A percentile compares a stretch with the other conserved stretches of the same genome.
These are phyloP conservation scores for Eremochloa ophiuroides DNA, from an alignment of 176 grass and related monocot species.

Conservation along the genomic window DNA sequence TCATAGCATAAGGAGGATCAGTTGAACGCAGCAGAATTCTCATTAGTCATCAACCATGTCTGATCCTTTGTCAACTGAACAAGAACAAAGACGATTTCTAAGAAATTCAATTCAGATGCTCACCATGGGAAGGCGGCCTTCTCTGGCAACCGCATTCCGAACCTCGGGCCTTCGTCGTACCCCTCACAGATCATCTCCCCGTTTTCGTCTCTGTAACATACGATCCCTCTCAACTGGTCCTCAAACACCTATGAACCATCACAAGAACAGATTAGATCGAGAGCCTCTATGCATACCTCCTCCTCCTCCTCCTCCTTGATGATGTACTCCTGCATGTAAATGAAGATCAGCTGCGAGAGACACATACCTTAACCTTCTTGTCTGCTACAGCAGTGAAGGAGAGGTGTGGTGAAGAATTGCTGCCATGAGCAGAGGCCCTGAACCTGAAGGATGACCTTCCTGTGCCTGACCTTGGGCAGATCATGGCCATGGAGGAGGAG, in stretches of 20 bases:
- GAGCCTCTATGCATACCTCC: background rate
- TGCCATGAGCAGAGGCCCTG: conserved; percentile 21
- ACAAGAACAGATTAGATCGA: background rate
- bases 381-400: conserved; percentile 8
- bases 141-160: conserved; percentile 34
- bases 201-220: conserved; percentile 75
- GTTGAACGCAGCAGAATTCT: background rate
- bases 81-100: background rate
- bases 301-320: background rate
- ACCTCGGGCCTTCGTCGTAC: conserved; percentile 74
- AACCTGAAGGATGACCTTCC: conserved; percentile 9
- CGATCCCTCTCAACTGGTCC: conserved; percentile 67
- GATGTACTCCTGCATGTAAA: background rate
- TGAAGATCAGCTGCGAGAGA: background rate
- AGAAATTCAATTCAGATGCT: background rate
- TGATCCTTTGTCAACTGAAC: background rate
- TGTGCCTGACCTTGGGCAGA: conserved; percentile 9
- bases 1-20: background rate
- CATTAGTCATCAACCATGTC: background rate
- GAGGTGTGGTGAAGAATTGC: conserved; percentile 4
- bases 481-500: conserved; percentile 8
- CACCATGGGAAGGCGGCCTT: conserved; percentile 54
- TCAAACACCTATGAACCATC: conserved; percentile 54
- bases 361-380: conserved; percentile 18
- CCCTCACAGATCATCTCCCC: conserved; percentile 89